Conservation (phyloP, 202 grass and related monocot genomes). For the Dendrocalamus latiflorus region DNA sequence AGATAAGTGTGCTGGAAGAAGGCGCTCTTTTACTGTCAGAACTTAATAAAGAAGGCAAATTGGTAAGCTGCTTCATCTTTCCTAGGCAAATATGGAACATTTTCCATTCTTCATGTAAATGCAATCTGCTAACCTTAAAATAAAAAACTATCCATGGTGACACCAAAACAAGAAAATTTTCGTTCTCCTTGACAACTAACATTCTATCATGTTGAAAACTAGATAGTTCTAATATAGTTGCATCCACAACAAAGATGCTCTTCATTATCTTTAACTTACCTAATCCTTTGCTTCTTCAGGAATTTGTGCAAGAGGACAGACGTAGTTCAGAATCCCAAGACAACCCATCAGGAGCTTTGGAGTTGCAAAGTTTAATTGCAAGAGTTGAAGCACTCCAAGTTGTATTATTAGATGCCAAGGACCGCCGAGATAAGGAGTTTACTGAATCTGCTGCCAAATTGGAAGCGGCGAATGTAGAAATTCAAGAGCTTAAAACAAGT, state of each 20-base stretch:
- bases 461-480: constrained; percentile 17
- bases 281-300: constrained; percentile 16
- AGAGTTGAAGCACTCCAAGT: constrained; percentile 51
- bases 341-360: constrained; percentile 23
- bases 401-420: constrained; percentile 34
- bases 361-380: constrained; percentile 50
- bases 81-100: neutral
- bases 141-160: neutral
- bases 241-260: neutral
- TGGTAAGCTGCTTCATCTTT: constrained; percentile 32
- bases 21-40: constrained; percentile 43
- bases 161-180: neutral
- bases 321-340: neutral
- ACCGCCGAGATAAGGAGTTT: constrained; percentile 35
- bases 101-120: neutral
- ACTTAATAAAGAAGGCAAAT: constrained; percentile 35
- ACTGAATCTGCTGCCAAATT: constrained; percentile 13
- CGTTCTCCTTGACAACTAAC: neutral
- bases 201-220: neutral
- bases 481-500: constrained; percentile 45
- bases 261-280: neutral
- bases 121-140: neutral
- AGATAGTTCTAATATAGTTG: neutral
- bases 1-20: constrained; percentile 42
- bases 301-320: constrained; percentile 11